These are phyloP conservation scores for Tricholoma matsutake DNA, from an alignment of 768 basidiomycete genomes.

Conservation along the genomic window DNA sequence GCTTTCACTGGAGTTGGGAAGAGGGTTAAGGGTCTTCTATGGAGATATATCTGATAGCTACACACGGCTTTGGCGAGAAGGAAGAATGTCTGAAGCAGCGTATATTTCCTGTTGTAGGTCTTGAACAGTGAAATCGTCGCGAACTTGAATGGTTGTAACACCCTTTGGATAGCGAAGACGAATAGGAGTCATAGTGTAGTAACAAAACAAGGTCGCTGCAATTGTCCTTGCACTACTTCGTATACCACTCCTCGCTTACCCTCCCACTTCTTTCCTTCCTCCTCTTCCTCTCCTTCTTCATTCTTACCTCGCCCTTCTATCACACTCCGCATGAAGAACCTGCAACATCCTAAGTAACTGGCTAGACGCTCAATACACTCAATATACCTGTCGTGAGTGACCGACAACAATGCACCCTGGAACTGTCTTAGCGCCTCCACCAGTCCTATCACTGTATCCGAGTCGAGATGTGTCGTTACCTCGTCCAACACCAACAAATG, in stretches of 20 bases:
- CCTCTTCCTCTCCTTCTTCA: slow-evolving; percentile 15
- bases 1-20: slow-evolving; percentile 54
- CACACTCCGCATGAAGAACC: slow-evolving; percentile 27
- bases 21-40: not conserved
- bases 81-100: slow-evolving; percentile 61
- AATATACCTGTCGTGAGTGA: slow-evolving; percentile 54
- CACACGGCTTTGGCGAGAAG: slow-evolving; percentile 78
- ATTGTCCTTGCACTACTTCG: slow-evolving; percentile 17
- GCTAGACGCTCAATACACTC: no score
- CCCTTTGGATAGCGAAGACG: slow-evolving; percentile 87
- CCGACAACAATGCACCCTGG: slow-evolving; percentile 55
- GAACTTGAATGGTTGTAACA: slow-evolving; percentile 69
- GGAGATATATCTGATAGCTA: slow-evolving; percentile 2
- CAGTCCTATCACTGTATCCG: slow-evolving; percentile 54
- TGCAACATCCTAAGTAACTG: not conserved
- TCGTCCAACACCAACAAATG: slow-evolving; percentile 57
- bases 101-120: slow-evolving; percentile 77
- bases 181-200: slow-evolving; percentile 56
- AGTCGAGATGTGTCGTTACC: slow-evolving; percentile 69
- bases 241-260: slow-evolving; percentile 22
- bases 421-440: slow-evolving; percentile 48
- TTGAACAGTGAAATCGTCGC: slow-evolving; percentile 54
- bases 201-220: slow-evolving; percentile 11
- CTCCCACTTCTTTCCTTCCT: slow-evolving; percentile 12
- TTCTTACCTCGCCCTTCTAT: slow-evolving; percentile 22